These are phyloP conservation scores for Purshia tridentata DNA, from an alignment of 306 rosid genomes.

Conservation along the genomic window DNA sequence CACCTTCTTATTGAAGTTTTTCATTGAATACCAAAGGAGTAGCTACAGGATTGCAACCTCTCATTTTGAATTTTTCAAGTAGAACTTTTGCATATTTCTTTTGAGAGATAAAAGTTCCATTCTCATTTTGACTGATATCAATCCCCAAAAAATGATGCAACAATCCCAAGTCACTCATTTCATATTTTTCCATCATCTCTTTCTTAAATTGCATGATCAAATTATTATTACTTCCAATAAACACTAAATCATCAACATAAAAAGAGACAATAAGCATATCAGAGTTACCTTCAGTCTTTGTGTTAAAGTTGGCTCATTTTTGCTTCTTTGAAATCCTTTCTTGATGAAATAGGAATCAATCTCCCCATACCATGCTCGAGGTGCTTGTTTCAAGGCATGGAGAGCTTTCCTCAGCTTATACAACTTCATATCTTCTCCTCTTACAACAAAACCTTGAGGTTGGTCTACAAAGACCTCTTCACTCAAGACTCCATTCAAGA, in stretches of 20 bases:
- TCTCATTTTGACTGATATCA: neutral
- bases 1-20: neutral
- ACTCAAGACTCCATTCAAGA: no score
- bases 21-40: neutral
- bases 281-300: neutral
- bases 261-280: neutral
- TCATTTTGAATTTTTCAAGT: neutral
- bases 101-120: neutral
- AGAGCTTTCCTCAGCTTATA: no score
- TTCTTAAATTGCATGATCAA: neutral
- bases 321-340: no score
- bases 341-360: no score
- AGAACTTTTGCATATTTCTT: neutral
- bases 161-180: conserved; percentile 1
- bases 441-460: no score
- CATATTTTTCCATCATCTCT: neutral
- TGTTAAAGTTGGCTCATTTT: neutral
- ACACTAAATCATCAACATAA: neutral
- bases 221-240: neutral
- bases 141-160: conserved; percentile 9
- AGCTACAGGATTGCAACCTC: neutral
- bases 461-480: no score
- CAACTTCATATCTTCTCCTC: no score
- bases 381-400: no score
- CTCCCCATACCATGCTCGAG: no score